Percentiles rank a stretch among this genome's conserved stretches.
phyloP scores from a whole-genome alignment of 2,329 filamentous ascomycete species.

The Seiridium unicorne region DNA sequence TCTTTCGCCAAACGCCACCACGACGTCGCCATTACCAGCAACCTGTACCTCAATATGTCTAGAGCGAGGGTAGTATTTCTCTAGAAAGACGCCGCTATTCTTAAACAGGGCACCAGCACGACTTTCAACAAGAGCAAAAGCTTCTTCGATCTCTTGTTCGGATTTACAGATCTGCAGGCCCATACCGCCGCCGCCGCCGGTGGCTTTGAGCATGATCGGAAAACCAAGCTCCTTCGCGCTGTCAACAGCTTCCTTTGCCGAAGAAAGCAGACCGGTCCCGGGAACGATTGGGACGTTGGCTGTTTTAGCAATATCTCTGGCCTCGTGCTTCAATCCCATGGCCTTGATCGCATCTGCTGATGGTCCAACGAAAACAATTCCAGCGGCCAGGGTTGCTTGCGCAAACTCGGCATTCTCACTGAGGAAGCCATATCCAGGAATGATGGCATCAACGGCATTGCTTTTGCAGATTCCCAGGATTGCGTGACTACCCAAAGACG shows the following conservation, averaged over 20 bases:
- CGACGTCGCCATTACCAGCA: slow-evolving; percentile 61
- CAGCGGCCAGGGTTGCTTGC: not conserved
- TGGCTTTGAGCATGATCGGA: slow-evolving; percentile 57
- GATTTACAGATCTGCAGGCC: slow-evolving; percentile 55
- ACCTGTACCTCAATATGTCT: slow-evolving; percentile 69
- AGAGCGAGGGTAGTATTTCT: slow-evolving; percentile 59
- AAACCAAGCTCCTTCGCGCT: slow-evolving; percentile 27
- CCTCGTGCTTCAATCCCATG: slow-evolving; percentile 36
- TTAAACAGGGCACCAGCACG: slow-evolving; percentile 58
- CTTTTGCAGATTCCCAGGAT: not conserved
- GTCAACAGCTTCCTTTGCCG: slow-evolving; percentile 51
- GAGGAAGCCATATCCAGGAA: slow-evolving; percentile 10
- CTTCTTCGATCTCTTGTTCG: slow-evolving; percentile 48
- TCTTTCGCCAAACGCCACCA: slow-evolving; percentile 60
- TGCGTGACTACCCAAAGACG: not conserved
- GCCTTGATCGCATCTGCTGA: not conserved
- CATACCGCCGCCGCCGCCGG: slow-evolving; percentile 64
- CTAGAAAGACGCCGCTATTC: slow-evolving; percentile 61
- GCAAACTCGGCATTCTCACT: slow-evolving; percentile 9
- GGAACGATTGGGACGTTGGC: slow-evolving; percentile 29
- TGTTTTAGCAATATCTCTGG: slow-evolving; percentile 29
- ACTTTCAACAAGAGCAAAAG: slow-evolving; percentile 53
- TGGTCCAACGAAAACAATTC: slow-evolving; percentile 6
- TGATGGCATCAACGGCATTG: slow-evolving; percentile 2
- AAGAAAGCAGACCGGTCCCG: slow-evolving; percentile 18